Evolutionary conservation across 1,284 basidiomycete species (phyloP), one percentile per base, ranked within the genome.

Genomic region (Filobasidium uniguttulatum): DNA sequence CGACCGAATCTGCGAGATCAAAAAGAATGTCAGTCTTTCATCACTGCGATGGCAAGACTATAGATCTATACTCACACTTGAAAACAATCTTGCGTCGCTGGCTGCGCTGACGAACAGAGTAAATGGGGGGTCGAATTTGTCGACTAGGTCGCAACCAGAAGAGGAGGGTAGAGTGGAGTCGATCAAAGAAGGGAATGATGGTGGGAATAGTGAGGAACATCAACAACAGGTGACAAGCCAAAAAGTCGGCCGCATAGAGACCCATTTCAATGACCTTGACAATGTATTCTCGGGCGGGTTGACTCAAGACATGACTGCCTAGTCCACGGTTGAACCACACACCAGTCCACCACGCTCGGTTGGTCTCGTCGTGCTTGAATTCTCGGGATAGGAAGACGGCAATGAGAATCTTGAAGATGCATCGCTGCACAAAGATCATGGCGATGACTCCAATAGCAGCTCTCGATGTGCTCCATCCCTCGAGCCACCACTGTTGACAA

Each of bases 201-300:
- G 85, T 76, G 0, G 89, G 87, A 14, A 81, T 77, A 19, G 81
- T 81, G 59, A 90, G 70, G 71, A 87, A 74, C 71, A 85, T 81
- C 47, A 84, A 71, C 41, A 85, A 70, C 59, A 84, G 52, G 55
- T 70, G 68, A 58, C 67, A 68, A 35, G 64, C 59, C 50, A 70
- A 62, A 45, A 70, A 80, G 69, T 94, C 90, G 15, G 86, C 89
- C 49, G 82, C 83, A 83, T 89, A 94, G 17, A 93, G 70, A 20
- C 85, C 86, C 82, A 93, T 86, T 71, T 94, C 91, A 57, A 94
- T 86, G 54, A 93, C 87, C 75, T 96, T 96, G 73, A 96, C 89
- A 54, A 96, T 79, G 60, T 80, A 91, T 75, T 91, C 85, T 68
- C 90, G 84, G 54, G 86, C 87, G 37, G 90, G 89, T 66, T 94